Base-by-base conservation (phyloP, 192 early-diverging fungal species). In the Coemansia sp. region DNA sequence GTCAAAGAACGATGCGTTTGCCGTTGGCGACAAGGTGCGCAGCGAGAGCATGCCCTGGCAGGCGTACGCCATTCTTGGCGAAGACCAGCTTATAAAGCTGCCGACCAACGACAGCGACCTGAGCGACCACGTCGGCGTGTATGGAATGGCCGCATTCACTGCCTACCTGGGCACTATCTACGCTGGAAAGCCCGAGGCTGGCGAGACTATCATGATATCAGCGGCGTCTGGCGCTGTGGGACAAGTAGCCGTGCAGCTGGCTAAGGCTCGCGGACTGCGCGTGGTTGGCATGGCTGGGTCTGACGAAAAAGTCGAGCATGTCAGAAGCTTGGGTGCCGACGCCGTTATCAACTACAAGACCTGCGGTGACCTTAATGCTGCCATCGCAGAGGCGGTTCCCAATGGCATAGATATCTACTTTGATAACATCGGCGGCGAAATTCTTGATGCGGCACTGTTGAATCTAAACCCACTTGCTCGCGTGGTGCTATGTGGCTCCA, bases 311-410 rank as follows among this genome's bases (percentile, higher is more conserved):
- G 89, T 91, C 21, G 84, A 74, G 17, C 88, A 85, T 68, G 84
- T 95, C 19, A 85, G 86, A 62, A 84, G 86, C 40, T 69, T 90
- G 49, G 90, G 90, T 7, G 92, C 91, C 44, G 94, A 97, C 76
- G 92, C 82, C 4, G 96, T 86, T 13, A 92, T 97, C 86, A 97
- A 97, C 86, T 97, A 97, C 90, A 97, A 95, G 77, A 94, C 87
- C 3, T 85, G 78, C 7, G 84, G 80, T n/a, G 65, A 71, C 42
- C 58, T 74, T 21, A 62, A 72, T 1, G 74, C 68, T 0, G 86
- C 85, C 19, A 87, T 97, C 21, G 80, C 64, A 38, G 71, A 88
- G 73, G 71, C 80, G 3, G 88, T 88, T 38, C 94, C 94, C 30
- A 75, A 92, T 10, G 94, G 95, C 43, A 87, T 96, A 60, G 95